Base-by-base conservation (phyloP, 805 yeast genomes). In the Zygotorulaspora chibaensis region DNA sequence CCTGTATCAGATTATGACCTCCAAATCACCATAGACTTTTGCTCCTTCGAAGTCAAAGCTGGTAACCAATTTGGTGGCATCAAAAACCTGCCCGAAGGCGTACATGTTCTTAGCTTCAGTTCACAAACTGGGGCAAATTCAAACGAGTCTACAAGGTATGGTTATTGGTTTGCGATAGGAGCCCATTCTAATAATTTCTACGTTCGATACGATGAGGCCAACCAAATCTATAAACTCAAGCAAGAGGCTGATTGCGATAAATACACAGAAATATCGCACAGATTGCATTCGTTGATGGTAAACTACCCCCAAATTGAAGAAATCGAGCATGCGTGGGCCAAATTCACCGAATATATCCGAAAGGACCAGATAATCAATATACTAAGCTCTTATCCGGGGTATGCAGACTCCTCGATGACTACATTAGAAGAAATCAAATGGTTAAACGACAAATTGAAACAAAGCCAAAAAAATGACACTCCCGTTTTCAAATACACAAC, bases 351-450 rank as follows among this genome's bases (percentile, higher is more conserved):
- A 11, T 44, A 43, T 35, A 43, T 59, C 4, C 28, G 45, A 4
- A 52, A 56, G 59, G 51, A 47, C 1, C 53, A 54, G 27, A 34
- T 55, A 9, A 28, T 31, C 13, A 26, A 31, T 25, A 40, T 48
- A 29, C 15, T 40, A 3, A 33, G 34, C 18, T 20, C 30, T 15
- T 30, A 26, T 2, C 34, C 35, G 7, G 45, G 47, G 16, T 63
- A 61, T 47, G 53, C 57, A 23, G 68, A 64, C 48, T 54, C 67
- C 2, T 57, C 62, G n/a, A 57, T 65, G 56, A 55, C 57, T 2
- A 55, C 59, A 3, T 10, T 15, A 3, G 63, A 65, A 44, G 69
- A 65, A 29, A 29, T 47, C 7, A 44, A 42, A 12, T 25, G 54
- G 8, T 36, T 62, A 9, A 23, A 40, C 15, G 45, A 46, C n/a